phyloP scores from a whole-genome alignment of 2,329 filamentous ascomycete species.

The Sporothrix dimorphospora region DNA sequence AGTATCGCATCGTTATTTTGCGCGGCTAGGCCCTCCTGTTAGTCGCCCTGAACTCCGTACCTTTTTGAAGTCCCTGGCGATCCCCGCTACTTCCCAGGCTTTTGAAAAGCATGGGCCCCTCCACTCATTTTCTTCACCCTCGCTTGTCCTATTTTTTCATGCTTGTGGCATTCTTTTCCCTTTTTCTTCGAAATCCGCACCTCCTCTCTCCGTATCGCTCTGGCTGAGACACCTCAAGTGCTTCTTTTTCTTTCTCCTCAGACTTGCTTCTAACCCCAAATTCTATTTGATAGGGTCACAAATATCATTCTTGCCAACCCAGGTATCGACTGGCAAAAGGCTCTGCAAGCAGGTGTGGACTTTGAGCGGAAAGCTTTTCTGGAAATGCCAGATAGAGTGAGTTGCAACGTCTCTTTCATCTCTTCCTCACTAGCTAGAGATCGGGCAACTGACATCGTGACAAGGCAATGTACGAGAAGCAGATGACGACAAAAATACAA shows the following conservation, averaged over 20 bases:
- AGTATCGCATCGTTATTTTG: neutral
- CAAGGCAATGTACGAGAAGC: slow-evolving; percentile 55
- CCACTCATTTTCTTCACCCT: neutral
- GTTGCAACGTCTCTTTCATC: neutral
- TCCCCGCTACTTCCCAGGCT: neutral
- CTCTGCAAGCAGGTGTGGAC: slow-evolving; percentile 47
- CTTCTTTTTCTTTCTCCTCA: neutral
- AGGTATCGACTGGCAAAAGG: slow-evolving; percentile 46
- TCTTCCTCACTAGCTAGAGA: neutral
- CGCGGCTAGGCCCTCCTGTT: neutral
- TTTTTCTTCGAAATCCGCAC: neutral
- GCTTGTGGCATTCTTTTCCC: slow-evolving; percentile 7
- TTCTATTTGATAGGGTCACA: slow-evolving; percentile 47
- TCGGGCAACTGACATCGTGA: slow-evolving; percentile 33
- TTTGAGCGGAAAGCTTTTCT: slow-evolving; percentile 55
- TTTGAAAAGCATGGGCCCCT: neutral
- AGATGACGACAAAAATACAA: slow-evolving; percentile 50
- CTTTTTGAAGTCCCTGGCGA: neutral
- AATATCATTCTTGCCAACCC: slow-evolving; percentile 54
- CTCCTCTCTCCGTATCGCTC: neutral
- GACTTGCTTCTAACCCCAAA: neutral
- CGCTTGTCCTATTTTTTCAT: neutral
- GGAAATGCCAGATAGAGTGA: slow-evolving; percentile 54
- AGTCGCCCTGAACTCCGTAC: neutral
- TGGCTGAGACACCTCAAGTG: neutral